Percentiles rank a stretch among this genome's conserved stretches.
Evolutionary conservation across 75 land plant species (phyloP).

Genomic region (Ceratopteris richardii): DNA sequence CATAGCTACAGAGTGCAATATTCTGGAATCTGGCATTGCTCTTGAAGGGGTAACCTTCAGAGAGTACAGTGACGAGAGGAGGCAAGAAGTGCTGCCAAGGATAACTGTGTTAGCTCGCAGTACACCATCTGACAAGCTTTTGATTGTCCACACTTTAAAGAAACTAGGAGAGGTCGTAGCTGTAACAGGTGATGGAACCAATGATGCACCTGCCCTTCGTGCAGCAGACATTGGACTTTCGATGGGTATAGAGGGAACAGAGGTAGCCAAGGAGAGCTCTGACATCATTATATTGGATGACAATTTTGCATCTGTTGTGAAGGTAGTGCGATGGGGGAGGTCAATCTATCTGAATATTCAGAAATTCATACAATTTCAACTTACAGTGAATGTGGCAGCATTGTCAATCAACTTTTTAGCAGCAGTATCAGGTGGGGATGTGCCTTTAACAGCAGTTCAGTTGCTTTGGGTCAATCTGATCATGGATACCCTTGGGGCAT

Average conservation of each 20-base stretch:
- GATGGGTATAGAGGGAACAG: conserved; percentile 36
- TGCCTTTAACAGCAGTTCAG: conserved; percentile 91
- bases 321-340: conserved; percentile 96
- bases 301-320: conserved; percentile 90
- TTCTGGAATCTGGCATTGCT: conserved; percentile 30
- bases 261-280: conserved; percentile 84
- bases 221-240: conserved; percentile 80
- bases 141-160: conserved; percentile 69
- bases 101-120: conserved; percentile 43
- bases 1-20: conserved; percentile 88
- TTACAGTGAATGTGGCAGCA: conserved; percentile 94
- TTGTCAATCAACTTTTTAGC: conserved; percentile 79
- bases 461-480: conserved; percentile 96
- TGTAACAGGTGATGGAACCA: conserved; percentile 37
- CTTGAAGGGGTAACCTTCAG: conserved; percentile 74
- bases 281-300: conserved; percentile 96
- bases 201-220: conserved; percentile 37
- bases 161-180: conserved; percentile 37
- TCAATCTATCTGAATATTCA: conserved; percentile 95
- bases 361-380: conserved; percentile 93
- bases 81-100: conserved; percentile 16
- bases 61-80: conserved; percentile 27
- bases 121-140: conserved; percentile 85
- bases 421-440: conserved; percentile 69
- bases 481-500: conserved; percentile 97